These are phyloP conservation scores for Sporothrix pseudoabietina DNA, from an alignment of 2,329 filamentous ascomycete species.

Conservation along the genomic window DNA sequence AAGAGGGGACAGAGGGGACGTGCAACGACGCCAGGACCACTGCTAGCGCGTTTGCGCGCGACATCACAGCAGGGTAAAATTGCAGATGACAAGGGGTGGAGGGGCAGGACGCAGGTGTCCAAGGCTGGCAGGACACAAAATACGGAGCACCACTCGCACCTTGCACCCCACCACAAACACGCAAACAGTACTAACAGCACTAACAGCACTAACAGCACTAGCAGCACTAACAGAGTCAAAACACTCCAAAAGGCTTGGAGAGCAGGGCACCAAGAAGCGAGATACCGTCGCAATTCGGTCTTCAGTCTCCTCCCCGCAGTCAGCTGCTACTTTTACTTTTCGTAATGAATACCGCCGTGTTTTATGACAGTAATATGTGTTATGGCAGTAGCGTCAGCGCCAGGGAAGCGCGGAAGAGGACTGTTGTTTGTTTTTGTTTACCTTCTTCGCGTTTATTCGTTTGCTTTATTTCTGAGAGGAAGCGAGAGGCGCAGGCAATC, in stretches of 20 bases:
- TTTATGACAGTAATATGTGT: not conserved
- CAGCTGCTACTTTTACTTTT: not conserved
- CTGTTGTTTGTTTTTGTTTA: conserved; percentile 17
- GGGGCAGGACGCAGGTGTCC: not conserved
- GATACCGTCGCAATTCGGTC: not conserved
- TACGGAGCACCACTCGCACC: conserved; percentile 5
- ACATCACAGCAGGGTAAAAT: conserved; percentile 19
- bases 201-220: not conserved
- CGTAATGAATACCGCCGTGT: conserved; percentile 9
- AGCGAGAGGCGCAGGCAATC: not conserved
- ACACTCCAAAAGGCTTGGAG: not conserved
- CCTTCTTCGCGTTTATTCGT: not conserved
- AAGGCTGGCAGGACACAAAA: conserved; percentile 2
- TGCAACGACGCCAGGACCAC: conserved; percentile 12
- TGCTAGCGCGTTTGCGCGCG: conserved; percentile 23
- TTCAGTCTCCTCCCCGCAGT: conserved; percentile 13
- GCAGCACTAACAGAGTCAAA: not conserved
- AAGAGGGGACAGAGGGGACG: conserved; percentile 11
- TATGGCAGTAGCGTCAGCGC: conserved; percentile 15
- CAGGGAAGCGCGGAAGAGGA: not conserved
- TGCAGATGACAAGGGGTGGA: conserved; percentile 9
- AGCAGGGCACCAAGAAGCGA: not conserved
- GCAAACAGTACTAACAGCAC: not conserved
- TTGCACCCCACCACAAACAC: conserved; percentile 5
- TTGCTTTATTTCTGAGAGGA: not conserved